These are phyloP conservation scores for Lachancea cidri DNA, from an alignment of 805 yeast species.

Conservation along the genomic window DNA sequence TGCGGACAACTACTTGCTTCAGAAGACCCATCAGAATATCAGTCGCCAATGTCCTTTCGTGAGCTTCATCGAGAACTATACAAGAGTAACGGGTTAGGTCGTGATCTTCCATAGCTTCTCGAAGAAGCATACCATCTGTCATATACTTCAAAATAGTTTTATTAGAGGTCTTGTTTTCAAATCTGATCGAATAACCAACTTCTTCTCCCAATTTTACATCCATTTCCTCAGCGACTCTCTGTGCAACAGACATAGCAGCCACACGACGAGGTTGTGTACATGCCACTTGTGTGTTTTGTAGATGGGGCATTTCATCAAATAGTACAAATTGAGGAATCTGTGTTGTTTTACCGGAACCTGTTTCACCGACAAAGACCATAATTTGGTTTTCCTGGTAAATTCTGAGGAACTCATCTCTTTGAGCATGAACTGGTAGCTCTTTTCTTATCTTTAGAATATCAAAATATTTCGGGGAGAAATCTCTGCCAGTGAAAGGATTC, in stretches of 20 bases:
- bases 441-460: conserved; percentile 76
- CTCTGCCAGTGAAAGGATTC: conserved; percentile 78
- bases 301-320: conserved; percentile 88
- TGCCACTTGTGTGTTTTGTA: conserved; percentile 79
- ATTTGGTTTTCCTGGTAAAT: conserved; percentile 85
- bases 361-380: conserved; percentile 98
- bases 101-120: conserved; percentile 98
- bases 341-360: conserved; percentile 98
- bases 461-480: conserved; percentile 60
- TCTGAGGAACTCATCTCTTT: conserved; percentile 80
- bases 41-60: conserved; percentile 93
- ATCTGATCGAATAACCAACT: conserved; percentile 93
- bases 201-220: conserved; percentile 89
- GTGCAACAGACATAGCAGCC: conserved; percentile 98
- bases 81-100: conserved; percentile 75
- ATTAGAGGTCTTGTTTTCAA: conserved; percentile 78
- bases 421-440: conserved; percentile 89
- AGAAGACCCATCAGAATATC: conserved; percentile 94
- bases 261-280: conserved; percentile 97
- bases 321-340: conserved; percentile 94
- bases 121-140: conserved; percentile 97
- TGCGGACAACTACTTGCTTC: conserved; percentile 71
- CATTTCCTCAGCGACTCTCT: conserved; percentile 96
- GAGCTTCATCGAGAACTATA: conserved; percentile 94
- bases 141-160: conserved; percentile 86